Evolutionary conservation across 106 monocot species (phyloP).

Genomic region (Dendrobium catenatum): DNA sequence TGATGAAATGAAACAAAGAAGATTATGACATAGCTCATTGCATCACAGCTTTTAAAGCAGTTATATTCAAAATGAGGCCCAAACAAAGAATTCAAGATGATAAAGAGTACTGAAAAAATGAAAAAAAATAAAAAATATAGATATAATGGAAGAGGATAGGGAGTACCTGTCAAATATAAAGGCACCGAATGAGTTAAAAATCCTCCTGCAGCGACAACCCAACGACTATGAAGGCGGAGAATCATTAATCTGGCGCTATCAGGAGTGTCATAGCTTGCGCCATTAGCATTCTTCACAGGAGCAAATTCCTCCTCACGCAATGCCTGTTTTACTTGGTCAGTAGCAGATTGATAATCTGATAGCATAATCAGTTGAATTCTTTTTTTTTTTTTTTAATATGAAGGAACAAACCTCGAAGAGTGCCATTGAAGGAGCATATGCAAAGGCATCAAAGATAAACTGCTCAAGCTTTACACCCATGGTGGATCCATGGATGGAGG

Average conservation of each 20-base stretch:
- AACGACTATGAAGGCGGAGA: conserved; percentile 85
- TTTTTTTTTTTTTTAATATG: not conserved
- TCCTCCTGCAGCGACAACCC: conserved; percentile 73
- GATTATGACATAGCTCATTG: too few species aligned
- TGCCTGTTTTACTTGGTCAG: conserved; percentile 30
- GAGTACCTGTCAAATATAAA: conserved; percentile 70
- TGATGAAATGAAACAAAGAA: too few species aligned
- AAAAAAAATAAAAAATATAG: too few species aligned
- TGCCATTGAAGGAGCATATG: conserved; percentile 80
- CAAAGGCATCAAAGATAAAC: conserved; percentile 91
- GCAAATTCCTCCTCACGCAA: conserved; percentile 92
- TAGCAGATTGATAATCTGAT: not conserved
- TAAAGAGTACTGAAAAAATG: too few species aligned
- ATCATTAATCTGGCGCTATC: conserved; percentile 61
- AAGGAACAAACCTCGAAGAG: conserved; percentile 72
- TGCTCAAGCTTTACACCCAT: conserved; percentile 91
- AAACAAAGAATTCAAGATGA: too few species aligned
- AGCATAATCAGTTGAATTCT: not conserved
- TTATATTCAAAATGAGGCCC: too few species aligned
- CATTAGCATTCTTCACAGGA: conserved; percentile 97
- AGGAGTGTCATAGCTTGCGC: conserved; percentile 52
- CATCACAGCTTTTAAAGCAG: too few species aligned
- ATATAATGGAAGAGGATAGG: not conserved
- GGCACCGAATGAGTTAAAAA: conserved; percentile 84
- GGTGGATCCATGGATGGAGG: conserved; percentile 61